Evolutionary conservation across 257 asterid genomes (phyloP).

Genomic region (Nyctanthes arbortristis): DNA sequence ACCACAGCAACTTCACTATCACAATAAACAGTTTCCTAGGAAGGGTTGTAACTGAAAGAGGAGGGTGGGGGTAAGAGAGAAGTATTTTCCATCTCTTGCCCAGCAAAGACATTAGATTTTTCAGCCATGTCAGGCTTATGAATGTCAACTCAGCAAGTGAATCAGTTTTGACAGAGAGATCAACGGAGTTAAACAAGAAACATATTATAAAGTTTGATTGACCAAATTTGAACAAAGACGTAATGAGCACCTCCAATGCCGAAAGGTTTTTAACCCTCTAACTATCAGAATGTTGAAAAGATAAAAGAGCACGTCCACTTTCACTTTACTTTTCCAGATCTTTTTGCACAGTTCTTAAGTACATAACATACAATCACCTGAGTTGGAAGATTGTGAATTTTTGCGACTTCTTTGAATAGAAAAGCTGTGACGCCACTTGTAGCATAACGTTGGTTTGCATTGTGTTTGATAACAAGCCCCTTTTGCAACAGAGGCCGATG

Average conservation of each 20-base stretch:
- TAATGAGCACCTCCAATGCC: not conserved
- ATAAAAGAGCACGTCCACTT: too few species aligned
- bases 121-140: not conserved
- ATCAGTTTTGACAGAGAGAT: not conserved
- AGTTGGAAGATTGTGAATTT: constrained; percentile 71
- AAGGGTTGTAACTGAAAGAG: not conserved
- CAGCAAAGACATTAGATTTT: not conserved
- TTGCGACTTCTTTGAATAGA: constrained; percentile 94
- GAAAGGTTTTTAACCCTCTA: too few species aligned
- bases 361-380: constrained; percentile 59
- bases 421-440: constrained; percentile 97
- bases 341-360: not conserved
- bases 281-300: too few species aligned
- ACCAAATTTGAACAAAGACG: not conserved
- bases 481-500: constrained; percentile 88
- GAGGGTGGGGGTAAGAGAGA: not conserved
- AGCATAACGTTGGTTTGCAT: constrained; percentile 96
- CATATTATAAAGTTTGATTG: not conserved
- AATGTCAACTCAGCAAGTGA: not conserved
- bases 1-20: too few species aligned
- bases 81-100: not conserved
- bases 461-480: constrained; percentile 97
- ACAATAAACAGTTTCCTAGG: not conserved
- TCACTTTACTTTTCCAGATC: constrained; percentile 6
- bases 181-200: not conserved